Evolutionary conservation across 176 grass and related monocot species (phyloP).

Genomic region (Bothriochloa decipiens): DNA sequence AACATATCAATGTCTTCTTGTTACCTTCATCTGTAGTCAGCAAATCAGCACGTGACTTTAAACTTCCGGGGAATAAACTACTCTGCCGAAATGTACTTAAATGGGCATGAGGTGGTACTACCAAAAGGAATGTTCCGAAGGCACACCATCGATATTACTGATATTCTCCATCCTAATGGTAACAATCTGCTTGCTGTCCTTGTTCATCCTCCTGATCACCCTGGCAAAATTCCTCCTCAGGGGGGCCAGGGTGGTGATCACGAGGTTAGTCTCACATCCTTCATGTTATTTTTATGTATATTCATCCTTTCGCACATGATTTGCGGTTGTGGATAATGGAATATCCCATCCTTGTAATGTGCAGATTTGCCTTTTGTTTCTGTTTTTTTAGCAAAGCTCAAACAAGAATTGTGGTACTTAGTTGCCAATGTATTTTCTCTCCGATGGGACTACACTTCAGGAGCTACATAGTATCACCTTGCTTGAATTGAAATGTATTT

Average conservation of each 20-base stretch:
- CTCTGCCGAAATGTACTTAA: conserved; percentile 87
- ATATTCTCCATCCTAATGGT: conserved; percentile 78
- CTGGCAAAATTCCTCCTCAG: conserved; percentile 81
- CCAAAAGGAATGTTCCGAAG: conserved; percentile 98
- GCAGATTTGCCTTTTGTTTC: neutral
- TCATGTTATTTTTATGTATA: neutral
- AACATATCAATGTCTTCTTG: conserved; percentile 6
- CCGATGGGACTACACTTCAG: neutral
- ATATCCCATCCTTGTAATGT: neutral
- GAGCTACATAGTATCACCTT: neutral
- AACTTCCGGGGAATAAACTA: conserved; percentile 98
- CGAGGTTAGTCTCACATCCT: conserved; percentile 58
- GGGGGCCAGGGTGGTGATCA: conserved; percentile 98
- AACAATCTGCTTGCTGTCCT: conserved; percentile 89
- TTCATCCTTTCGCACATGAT: conserved; percentile 5
- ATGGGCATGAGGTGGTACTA: conserved; percentile 80
- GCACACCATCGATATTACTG: conserved; percentile 84
- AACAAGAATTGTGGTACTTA: neutral
- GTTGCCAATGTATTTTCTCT: neutral
- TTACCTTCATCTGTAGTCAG: conserved; percentile 53
- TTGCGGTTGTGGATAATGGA: conserved; percentile 2
- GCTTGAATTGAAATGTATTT: conserved; percentile 31
- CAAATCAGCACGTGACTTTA: conserved; percentile 77
- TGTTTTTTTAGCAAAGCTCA: neutral
- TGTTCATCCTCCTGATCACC: conserved; percentile 93